Base-by-base conservation (phyloP, 805 yeast species). In the Hemisphaericaspora nanyangensis region DNA sequence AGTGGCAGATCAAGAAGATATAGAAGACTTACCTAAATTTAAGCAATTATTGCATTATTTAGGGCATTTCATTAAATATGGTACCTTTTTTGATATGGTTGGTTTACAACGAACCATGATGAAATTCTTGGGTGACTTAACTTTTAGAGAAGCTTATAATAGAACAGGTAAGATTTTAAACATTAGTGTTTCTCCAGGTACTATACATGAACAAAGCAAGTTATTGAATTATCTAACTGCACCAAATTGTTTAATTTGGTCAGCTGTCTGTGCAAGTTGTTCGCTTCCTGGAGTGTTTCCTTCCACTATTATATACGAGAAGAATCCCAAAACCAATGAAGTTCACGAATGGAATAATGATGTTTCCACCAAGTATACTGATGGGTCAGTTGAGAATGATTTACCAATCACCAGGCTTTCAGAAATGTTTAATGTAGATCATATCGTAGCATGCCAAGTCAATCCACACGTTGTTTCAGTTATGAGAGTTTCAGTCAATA, bases 391-490 rank as follows among this genome's bases (percentile, higher is more conserved):
- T 6, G 95, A 91, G 54, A 86, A 87, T 46, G 99, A 93, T 59
- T 65, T 93, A 37, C 99, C 99, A 3, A 82, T 89, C 19, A 74
- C 95, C 2, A 74, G 97, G 49, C 68, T 93, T 17, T 83, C 95
- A 16, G 99, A 93, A 56, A 89, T 93, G 96, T 93, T 93, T 60
- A 91, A 93, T 54, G 96, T 93, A 22, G 95, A 93, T 57, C 96
- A 93, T 59, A 90, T 93, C 45, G 89, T 93, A 50, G 99, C 97
- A 0, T 91, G 95, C 33, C 99, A 93, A 58, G 99, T 93, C 1
- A 93, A 93, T 55, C 95, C 97, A 0, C 99, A 93, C 57, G 95
- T 93, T 12, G 86, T 85, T 2, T 99, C 99, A 0, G 74, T 91
- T 36, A 68, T 93, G 50, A 80, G 80, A 48, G 64, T 80, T 38